These are phyloP conservation scores for Sarocladium strictum DNA, from an alignment of 2,329 filamentous ascomycete genomes.

Conservation along the genomic window DNA sequence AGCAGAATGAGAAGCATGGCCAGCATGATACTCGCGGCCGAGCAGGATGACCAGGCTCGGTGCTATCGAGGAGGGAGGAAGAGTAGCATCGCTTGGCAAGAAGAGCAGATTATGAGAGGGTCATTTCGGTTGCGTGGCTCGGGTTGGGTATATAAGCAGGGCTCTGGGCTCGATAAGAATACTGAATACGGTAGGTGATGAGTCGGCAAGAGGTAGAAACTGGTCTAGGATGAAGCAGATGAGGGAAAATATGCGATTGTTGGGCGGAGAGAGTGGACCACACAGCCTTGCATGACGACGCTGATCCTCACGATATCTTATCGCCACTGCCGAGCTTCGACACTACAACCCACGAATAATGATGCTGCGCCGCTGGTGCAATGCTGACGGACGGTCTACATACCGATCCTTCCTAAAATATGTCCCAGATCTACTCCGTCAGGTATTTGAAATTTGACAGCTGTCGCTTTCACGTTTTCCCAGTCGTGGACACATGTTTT, in stretches of 20 bases:
- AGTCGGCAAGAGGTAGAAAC: background rate
- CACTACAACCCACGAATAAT: too few species aligned
- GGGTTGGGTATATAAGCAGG: background rate
- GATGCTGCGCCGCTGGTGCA: too few species aligned
- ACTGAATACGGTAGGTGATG: background rate
- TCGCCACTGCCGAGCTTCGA: background rate
- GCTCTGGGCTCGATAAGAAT: background rate
- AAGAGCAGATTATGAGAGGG: background rate
- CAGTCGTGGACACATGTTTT: too few species aligned
- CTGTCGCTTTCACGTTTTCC: too few species aligned
- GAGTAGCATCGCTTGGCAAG: background rate
- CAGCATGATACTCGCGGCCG: background rate
- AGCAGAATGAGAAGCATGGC: conserved; percentile 5
- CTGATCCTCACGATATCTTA: background rate
- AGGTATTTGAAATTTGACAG: too few species aligned
- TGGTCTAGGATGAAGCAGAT: background rate
- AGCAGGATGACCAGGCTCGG: background rate
- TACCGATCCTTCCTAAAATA: too few species aligned
- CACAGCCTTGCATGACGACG: background rate
- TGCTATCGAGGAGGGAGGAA: conserved; percentile 4
- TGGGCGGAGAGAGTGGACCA: background rate
- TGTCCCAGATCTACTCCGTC: too few species aligned
- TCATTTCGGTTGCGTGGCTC: background rate
- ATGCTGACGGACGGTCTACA: too few species aligned
- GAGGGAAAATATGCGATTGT: background rate